These are phyloP conservation scores for Acidomyces sp. DNA, from an alignment of 495 filamentous ascomycete species.

Conservation along the genomic window DNA sequence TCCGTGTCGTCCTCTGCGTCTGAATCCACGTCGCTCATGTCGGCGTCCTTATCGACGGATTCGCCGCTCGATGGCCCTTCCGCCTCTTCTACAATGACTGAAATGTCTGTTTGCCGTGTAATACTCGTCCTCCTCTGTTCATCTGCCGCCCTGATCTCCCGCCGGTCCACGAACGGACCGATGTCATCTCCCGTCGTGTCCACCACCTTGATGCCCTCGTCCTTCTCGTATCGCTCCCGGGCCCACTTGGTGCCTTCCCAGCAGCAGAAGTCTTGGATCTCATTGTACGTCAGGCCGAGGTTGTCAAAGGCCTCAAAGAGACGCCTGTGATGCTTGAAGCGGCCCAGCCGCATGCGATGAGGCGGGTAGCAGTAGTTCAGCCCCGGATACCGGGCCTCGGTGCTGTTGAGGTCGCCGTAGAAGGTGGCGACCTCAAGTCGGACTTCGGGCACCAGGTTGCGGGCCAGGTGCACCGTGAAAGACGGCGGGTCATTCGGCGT, in stretches of 20 bases:
- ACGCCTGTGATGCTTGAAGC: constrained; percentile 66
- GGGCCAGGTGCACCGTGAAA: constrained; percentile 46
- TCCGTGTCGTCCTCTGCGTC: constrained; percentile 7
- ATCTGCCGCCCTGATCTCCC: constrained; percentile 1
- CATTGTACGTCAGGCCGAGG: constrained; percentile 57
- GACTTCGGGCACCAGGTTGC: constrained; percentile 75
- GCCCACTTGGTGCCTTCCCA: constrained; percentile 94
- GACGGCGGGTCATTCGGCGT: constrained; percentile 40
- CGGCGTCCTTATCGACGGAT: constrained; percentile 2
- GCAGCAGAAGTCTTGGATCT: constrained; percentile 67
- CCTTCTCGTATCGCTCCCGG: constrained; percentile 67
- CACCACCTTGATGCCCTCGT: constrained; percentile 55
- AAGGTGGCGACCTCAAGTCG: constrained; percentile 72
- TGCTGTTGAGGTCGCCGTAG: constrained; percentile 71
- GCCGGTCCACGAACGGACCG: constrained; percentile 11
- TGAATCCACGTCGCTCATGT: constrained; percentile 8
- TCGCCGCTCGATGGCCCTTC: constrained; percentile 7
- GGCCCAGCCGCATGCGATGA: constrained; percentile 71
- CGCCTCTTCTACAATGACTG: constrained; percentile 16
- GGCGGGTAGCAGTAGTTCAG: constrained; percentile 70
- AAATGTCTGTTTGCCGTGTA: constrained; percentile 14
- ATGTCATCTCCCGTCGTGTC: constrained; percentile 72
- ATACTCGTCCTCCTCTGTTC: constrained; percentile 8
- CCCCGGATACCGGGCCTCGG: constrained; percentile 82
- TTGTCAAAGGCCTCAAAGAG: constrained; percentile 74